phyloP scores from a whole-genome alignment of 108 stramenopile species.

The Chaetoceros muelleri region DNA sequence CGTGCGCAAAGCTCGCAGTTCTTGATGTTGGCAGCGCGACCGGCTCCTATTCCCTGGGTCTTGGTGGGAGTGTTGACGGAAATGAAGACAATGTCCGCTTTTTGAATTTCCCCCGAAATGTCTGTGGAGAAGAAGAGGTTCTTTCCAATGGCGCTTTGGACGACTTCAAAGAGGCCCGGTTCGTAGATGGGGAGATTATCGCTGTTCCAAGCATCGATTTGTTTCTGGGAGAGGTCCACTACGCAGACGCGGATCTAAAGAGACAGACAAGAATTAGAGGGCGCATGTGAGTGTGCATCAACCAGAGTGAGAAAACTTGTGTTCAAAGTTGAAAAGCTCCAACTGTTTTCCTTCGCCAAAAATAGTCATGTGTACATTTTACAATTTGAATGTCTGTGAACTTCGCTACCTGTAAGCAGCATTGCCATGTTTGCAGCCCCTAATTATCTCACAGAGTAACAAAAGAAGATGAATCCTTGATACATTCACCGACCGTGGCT shows the following conservation, averaged over 20 bases:
- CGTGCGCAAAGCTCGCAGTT: constrained; percentile 99
- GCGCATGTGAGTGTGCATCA: too few species aligned
- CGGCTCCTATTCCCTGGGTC: constrained; percentile 96
- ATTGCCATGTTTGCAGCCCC: too few species aligned
- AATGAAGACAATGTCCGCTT: constrained; percentile 96
- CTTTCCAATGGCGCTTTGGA: constrained; percentile 50
- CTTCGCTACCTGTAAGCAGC: too few species aligned
- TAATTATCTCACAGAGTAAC: too few species aligned
- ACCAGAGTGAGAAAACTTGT: too few species aligned
- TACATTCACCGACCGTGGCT: too few species aligned
- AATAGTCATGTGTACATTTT: too few species aligned
- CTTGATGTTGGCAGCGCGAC: constrained; percentile 98
- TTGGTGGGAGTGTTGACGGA: constrained; percentile 99
- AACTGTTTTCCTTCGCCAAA: too few species aligned
- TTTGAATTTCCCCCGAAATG: constrained; percentile 84
- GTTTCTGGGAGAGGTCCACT: constrained; percentile 89
- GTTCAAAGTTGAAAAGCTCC: too few species aligned
- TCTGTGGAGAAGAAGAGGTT: constrained; percentile 99
- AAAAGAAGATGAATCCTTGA: too few species aligned
- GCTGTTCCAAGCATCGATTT: constrained; percentile 97
- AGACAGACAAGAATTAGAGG: too few species aligned
- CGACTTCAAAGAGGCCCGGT: constrained; percentile 93
- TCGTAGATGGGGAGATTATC: constrained; percentile 96
- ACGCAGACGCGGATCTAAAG: constrained; percentile 88
- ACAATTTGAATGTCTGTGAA: too few species aligned